phyloP scores from a whole-genome alignment of 176 grass and related monocot genomes.

The Juncus inflexus region DNA sequence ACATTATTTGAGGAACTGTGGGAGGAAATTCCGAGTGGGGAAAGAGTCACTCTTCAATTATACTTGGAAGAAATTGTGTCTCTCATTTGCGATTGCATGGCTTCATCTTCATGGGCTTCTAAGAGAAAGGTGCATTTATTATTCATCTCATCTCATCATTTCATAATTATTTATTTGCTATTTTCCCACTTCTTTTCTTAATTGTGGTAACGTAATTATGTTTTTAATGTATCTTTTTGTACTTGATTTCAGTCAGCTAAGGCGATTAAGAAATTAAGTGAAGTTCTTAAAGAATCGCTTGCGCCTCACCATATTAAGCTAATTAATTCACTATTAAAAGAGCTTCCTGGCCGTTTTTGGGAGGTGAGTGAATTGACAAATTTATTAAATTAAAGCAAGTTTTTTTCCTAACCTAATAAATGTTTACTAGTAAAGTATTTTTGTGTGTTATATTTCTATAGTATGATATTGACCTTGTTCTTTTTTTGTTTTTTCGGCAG shows the following conservation, averaged over 20 bases:
- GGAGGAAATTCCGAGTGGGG: slow-evolving; percentile 87
- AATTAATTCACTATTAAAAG: slow-evolving; percentile 76
- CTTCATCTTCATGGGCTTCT: slow-evolving; percentile 80
- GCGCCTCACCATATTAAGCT: slow-evolving; percentile 59
- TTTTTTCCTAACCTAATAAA: not conserved
- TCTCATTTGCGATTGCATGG: slow-evolving; percentile 79
- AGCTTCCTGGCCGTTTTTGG: slow-evolving; percentile 86
- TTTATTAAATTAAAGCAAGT: slow-evolving; percentile 13
- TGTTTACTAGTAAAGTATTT: not conserved
- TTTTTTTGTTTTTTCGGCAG: slow-evolving; percentile 37
- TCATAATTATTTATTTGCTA: too few species aligned
- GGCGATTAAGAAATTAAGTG: slow-evolving; percentile 68
- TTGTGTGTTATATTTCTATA: not conserved
- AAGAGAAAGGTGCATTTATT: slow-evolving; percentile 78
- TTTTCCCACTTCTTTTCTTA: not conserved
- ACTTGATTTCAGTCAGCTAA: slow-evolving; percentile 76
- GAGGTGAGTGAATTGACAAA: slow-evolving; percentile 50
- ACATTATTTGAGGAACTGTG: slow-evolving; percentile 86
- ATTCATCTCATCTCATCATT: too few species aligned
- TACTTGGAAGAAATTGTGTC: slow-evolving; percentile 75
- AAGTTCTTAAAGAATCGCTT: slow-evolving; percentile 70
- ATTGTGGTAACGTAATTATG: not conserved
- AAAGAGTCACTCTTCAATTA: slow-evolving; percentile 81
- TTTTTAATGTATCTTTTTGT: slow-evolving; percentile 33
- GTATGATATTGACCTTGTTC: not conserved